Base-by-base conservation (phyloP, 371 early-diverging fungal genomes). In the Mortierella sp. region DNA sequence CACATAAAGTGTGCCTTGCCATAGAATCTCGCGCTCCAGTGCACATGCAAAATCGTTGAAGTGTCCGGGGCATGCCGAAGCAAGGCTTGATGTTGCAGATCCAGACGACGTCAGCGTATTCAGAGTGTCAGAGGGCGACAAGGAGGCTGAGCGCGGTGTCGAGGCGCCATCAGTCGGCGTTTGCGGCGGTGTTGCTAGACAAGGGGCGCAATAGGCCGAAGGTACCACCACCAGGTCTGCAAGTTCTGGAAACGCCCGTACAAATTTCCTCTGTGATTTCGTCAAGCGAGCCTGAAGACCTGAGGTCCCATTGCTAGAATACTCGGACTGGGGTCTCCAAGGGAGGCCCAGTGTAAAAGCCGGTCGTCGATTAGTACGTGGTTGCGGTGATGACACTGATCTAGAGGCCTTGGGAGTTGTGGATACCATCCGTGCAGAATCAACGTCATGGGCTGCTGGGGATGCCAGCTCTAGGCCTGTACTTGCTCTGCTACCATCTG, bases 1-100 rank as follows among this genome's bases (percentile, higher is more conserved):
- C 4, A 81, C 43, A 57, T 80, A 88, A 19, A 87, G 52, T 27
- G 82, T 80, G 12, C 89, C 89, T 28, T 87, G 86, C 82, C 86
- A 83, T 8, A 88, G 66, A 7, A 83, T 81, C 32, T 88, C 89
- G 26, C 80, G 66, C 49, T 88, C 86, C 48, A 82, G 53, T 7
- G 87, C 87, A 68, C 89, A 89, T 1, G 66, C 34, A 23, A 66
- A 72, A 48, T 72, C 72, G 9, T 66, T 50, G 42, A 72, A 66
- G 15, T 66, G 66, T 26, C 66, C 57, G 2, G 52, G 57, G 9
- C 66, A 66, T 30, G 65, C 34, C 28, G 27, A 32, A 17, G 55
- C 41, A 3, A 53, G 23, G 8, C 37, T 48, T 24, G 66, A 60
- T 7, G 48, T n/a, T 3, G 47, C 24, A 9, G 63, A 49, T 6